phyloP scores from a whole-genome alignment of 2,329 filamentous ascomycete species.

The Colletotrichum noveboracense region DNA sequence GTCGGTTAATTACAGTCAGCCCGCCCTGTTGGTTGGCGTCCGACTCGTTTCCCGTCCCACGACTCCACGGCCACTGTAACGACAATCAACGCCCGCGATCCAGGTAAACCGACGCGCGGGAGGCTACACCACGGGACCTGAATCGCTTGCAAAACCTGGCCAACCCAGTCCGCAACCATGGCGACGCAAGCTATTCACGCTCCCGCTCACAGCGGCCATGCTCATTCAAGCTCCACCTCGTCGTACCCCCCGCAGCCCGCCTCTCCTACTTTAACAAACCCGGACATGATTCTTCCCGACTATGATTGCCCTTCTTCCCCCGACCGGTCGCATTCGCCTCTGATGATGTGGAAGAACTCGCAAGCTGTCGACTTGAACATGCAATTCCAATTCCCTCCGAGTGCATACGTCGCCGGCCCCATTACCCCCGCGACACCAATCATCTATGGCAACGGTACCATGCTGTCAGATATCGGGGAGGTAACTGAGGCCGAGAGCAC shows the following conservation, averaged over 20 bases:
- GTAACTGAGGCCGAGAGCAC: constrained; percentile 60
- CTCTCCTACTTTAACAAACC: constrained; percentile 89
- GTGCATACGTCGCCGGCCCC: constrained; percentile 46
- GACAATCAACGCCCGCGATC: constrained; percentile 11
- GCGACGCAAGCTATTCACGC: constrained; percentile 30
- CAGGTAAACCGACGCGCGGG: background rate
- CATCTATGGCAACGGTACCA: constrained; percentile 73
- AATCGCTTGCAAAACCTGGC: background rate
- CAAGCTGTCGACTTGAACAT: constrained; percentile 41
- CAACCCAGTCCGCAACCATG: constrained; percentile 28
- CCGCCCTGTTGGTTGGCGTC: background rate
- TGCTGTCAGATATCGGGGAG: constrained; percentile 70
- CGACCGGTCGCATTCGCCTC: constrained; percentile 55
- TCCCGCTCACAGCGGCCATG: constrained; percentile 15
- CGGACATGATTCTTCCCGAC: constrained; percentile 91
- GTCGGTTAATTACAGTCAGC: background rate
- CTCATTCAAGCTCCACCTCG: constrained; percentile 27
- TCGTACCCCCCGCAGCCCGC: constrained; percentile 60
- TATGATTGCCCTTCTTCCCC: constrained; percentile 62
- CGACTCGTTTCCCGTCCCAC: constrained; percentile 2
- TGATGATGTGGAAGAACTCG: constrained; percentile 58
- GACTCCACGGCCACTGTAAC: constrained; percentile 12
- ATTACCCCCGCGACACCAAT: constrained; percentile 65
- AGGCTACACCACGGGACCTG: background rate
- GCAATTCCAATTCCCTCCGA: constrained; percentile 46